Evolutionary conservation across 352 stramenopile species (phyloP).

Genomic region (Phytopythium oedochilum): DNA sequence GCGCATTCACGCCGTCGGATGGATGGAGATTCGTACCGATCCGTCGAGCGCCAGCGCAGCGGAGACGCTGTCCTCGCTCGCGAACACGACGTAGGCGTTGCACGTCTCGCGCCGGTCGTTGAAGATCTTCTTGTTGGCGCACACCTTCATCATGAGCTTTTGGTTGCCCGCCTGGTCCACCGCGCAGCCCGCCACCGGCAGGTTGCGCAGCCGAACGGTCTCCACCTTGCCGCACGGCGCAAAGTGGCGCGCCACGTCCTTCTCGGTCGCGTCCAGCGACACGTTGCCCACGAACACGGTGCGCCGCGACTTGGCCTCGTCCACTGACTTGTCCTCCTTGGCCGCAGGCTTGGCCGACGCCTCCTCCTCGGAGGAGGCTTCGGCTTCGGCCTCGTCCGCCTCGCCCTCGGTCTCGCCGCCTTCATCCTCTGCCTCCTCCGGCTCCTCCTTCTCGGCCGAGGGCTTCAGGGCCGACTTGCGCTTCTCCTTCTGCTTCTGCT

Average conservation of each 20-base stretch:
- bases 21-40: conserved; percentile 26
- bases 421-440: not conserved
- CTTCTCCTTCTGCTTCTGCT: conserved; percentile 30
- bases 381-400: conserved; percentile 3
- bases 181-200: conserved; percentile 82
- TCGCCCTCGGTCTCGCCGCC: not conserved
- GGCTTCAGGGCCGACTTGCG: conserved; percentile 35
- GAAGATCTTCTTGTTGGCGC: conserved; percentile 86
- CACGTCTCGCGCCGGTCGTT: conserved; percentile 83
- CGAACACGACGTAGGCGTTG: conserved; percentile 91
- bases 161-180: conserved; percentile 88
- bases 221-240: conserved; percentile 83
- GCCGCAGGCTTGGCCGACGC: not conserved
- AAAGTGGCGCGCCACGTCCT: conserved; percentile 83
- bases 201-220: conserved; percentile 75
- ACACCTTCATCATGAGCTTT: conserved; percentile 91
- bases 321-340: conserved; percentile 6
- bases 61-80: conserved; percentile 41
- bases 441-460: conserved; percentile 2
- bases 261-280: conserved; percentile 77
- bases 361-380: not conserved
- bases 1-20: not conserved
- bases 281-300: conserved; percentile 93
- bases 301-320: conserved; percentile 65
- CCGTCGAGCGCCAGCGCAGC: conserved; percentile 69